Conservation (phyloP, 371 early-diverging fungal species). For the Nematocida sp. region DNA sequence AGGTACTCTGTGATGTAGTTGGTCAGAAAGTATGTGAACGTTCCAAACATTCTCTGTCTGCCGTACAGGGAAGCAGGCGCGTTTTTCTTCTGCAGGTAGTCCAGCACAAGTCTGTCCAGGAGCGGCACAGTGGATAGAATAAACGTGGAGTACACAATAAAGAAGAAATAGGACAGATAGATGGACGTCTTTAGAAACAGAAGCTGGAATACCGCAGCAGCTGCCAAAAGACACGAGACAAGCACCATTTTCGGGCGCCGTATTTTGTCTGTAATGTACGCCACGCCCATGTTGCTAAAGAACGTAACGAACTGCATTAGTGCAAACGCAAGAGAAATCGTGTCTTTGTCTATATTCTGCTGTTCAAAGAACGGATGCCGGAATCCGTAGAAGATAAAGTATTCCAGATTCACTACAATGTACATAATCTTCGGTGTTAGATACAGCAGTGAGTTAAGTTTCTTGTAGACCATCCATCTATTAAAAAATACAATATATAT, state of each 20-base stretch:
- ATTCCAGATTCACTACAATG: conserved; percentile 59
- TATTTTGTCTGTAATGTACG: conserved; percentile 60
- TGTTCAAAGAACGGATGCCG: conserved; percentile 55
- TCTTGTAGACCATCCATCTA: conserved; percentile 41
- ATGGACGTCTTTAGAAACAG: conserved; percentile 55
- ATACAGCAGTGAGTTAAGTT: conserved; percentile 36
- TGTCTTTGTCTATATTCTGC: conserved; percentile 39
- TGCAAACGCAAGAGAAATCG: conserved; percentile 25
- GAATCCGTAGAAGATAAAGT: conserved; percentile 63
- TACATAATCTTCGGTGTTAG: conserved; percentile 63
- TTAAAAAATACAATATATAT: conserved; percentile 22
- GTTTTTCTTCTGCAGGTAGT: conserved; percentile 57
- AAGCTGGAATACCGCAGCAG: conserved; percentile 56
- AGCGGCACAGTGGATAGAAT: conserved; percentile 38
- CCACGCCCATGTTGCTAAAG: conserved; percentile 63
- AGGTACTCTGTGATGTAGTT: conserved; percentile 55
- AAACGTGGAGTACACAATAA: conserved; percentile 57
- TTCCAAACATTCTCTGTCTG: conserved; percentile 64
- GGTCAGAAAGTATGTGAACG: conserved; percentile 59
- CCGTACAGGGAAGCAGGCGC: conserved; percentile 61
- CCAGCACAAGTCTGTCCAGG: conserved; percentile 56
- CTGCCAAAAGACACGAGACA: conserved; percentile 41
- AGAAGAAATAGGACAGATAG: conserved; percentile 55
- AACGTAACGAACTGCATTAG: conserved; percentile 57
- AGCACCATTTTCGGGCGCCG: conserved; percentile 57